Conservation (phyloP, 768 basidiomycete species). For the Tubosaeta sp. region DNA sequence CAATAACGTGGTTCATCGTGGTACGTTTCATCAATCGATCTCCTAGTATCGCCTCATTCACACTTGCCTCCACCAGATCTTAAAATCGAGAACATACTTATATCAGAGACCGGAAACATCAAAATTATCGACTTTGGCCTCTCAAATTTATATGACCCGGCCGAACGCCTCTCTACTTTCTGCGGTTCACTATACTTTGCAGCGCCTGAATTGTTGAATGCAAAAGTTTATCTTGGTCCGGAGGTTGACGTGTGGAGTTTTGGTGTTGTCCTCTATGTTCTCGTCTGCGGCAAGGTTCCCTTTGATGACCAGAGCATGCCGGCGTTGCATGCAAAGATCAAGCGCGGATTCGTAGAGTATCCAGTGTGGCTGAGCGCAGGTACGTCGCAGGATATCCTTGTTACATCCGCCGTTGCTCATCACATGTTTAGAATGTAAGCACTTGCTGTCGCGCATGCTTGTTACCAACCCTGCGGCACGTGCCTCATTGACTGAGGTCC, state of each 20-base stretch:
- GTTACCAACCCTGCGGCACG: slow-evolving; percentile 88
- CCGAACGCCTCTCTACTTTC: slow-evolving; percentile 82
- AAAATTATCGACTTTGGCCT: slow-evolving; percentile 99
- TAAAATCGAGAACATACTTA: slow-evolving; percentile 99
- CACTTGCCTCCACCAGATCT: slow-evolving; percentile 52
- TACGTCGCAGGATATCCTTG: slow-evolving; percentile 35
- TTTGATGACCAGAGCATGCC: slow-evolving; percentile 99
- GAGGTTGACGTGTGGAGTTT: slow-evolving; percentile 99
- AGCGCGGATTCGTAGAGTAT: slow-evolving; percentile 94
- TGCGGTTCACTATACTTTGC: slow-evolving; percentile 99
- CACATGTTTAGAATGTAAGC: slow-evolving; percentile 78
- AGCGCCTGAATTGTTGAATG: slow-evolving; percentile 95
- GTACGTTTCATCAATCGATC: slow-evolving; percentile 32
- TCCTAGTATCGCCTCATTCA: slow-evolving; percentile 6
- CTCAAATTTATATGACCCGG: slow-evolving; percentile 90
- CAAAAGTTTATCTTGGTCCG: slow-evolving; percentile 93
- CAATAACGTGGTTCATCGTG: slow-evolving; percentile 96
- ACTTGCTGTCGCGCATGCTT: slow-evolving; percentile 89
- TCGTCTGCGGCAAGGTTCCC: slow-evolving; percentile 98
- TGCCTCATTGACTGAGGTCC: slow-evolving; percentile 79
- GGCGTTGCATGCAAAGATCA: slow-evolving; percentile 97
- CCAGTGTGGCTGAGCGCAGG: slow-evolving; percentile 95
- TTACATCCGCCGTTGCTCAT: slow-evolving; percentile 9
- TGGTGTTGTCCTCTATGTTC: slow-evolving; percentile 94
- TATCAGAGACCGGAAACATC: slow-evolving; percentile 97